These are phyloP conservation scores for Isoetes taiwanensis DNA, from an alignment of 75 land plant species.

Conservation along the genomic window DNA sequence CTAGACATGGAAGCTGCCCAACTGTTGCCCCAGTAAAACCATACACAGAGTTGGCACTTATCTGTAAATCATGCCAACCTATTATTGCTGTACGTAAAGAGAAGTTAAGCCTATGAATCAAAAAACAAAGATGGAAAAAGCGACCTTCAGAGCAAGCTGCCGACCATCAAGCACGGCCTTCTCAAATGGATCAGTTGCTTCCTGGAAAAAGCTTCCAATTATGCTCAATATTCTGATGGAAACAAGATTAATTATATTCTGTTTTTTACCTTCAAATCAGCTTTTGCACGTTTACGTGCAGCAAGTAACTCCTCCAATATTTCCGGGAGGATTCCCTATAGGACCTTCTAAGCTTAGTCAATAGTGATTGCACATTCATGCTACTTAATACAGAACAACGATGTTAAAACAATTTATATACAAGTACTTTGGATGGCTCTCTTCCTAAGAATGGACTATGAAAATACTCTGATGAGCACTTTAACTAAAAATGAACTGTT, in stretches of 20 bases:
- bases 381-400: neutral
- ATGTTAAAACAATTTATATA: neutral
- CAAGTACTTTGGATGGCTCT: too few relatives aligned
- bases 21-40: conserved; percentile 97
- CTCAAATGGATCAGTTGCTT: conserved; percentile 94
- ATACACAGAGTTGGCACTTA: conserved; percentile 98
- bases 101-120: neutral
- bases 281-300: conserved; percentile 97
- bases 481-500: too few relatives aligned
- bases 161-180: conserved; percentile 98
- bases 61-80: conserved; percentile 26
- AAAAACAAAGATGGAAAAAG: neutral
- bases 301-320: conserved; percentile 83
- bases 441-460: too few relatives aligned
- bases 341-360: neutral
- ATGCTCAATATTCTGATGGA: conserved; percentile 3
- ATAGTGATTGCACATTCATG: neutral
- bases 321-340: conserved; percentile 95
- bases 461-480: too few relatives aligned
- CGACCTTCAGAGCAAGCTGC: conserved; percentile 87
- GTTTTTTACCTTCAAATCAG: conserved; percentile 98
- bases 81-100: neutral
- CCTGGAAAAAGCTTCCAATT: conserved; percentile 24
- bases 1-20: conserved; percentile 93
- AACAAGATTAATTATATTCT: neutral